Evolutionary conservation across 2,329 filamentous ascomycete species (phyloP), one percentile per base, ranked within the genome.

Genomic region (Aureobasidium musti): DNA sequence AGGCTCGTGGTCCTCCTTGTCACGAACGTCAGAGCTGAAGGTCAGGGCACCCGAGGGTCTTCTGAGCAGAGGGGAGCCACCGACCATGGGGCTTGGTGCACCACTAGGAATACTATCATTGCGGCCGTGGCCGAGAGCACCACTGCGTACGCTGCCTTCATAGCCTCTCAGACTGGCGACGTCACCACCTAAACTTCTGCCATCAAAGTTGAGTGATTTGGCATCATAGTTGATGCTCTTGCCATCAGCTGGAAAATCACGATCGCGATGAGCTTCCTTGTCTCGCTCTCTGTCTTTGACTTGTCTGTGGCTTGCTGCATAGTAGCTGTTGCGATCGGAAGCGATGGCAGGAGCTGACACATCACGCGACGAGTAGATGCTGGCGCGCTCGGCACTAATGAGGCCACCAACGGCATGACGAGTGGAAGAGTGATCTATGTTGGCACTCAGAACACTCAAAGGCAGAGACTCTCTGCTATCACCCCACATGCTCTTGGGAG

Each of bases 21-120:
- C 61, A 19, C 61, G 49, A 47, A 47, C 37, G 26, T 65, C 61
- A 2, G 61, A 65, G 30, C 30, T 54, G 19, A 66, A 45, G 21
- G 59, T 67, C 35, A 61, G 28, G 23, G 59, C 68, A n/a, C 68
- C 69, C 8, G 66, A 64, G 5, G 73, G 73, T 2, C 73, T 70
- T 61, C 76, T 71, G 8, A 76, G 69, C 49, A 79, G 75, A 37
- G 61, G 61, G 21, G 76, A 75, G 0, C 80, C 78, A 1, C 80
- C 78, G 2, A 84, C 84, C 43, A 92, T 77, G 17, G 89, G 87
- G 70, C 87, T 89, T 35, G 83, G 86, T 69, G 92, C 88, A 76
- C 90, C 94, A 30, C 91, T 90, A 68, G 83, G 89, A 65, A 94
- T 86, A 77, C 92, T 96, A 75, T 96, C 92, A 59, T 91, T 89